Conservation (phyloP, 129 eudicot species). For the Pulicaria dysenterica region DNA sequence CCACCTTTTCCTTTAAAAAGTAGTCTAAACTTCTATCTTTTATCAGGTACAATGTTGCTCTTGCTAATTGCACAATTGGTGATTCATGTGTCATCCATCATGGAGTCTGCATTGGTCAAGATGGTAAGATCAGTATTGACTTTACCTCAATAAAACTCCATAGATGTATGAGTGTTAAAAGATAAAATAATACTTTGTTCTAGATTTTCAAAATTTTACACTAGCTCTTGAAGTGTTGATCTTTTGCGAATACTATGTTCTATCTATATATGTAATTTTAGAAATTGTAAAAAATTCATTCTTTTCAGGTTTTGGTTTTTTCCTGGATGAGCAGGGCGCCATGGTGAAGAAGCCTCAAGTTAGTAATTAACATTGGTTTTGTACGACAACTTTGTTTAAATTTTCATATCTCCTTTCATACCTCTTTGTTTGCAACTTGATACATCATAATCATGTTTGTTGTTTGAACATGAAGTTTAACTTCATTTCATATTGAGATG, state of each 20-base stretch:
- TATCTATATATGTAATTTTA: not conserved
- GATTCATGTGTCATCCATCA: slow-evolving; percentile 75
- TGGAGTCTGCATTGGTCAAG: slow-evolving; percentile 95
- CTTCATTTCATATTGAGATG: not conserved
- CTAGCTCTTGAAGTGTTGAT: not conserved
- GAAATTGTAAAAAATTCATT: slow-evolving; percentile 12
- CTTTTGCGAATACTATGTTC: not conserved
- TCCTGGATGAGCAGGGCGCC: slow-evolving; percentile 58
- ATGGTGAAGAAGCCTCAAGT: slow-evolving; percentile 95
- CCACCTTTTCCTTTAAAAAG: not conserved
- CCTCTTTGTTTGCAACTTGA: not conserved
- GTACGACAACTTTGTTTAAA: not conserved
- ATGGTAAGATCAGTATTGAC: slow-evolving; percentile 47
- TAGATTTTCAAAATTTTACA: not conserved
- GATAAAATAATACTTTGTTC: not conserved
- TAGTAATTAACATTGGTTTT: slow-evolving; percentile 21
- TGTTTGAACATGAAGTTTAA: not conserved
- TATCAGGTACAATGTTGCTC: slow-evolving; percentile 81
- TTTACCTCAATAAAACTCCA: not conserved
- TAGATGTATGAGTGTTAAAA: not conserved
- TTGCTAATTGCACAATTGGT: slow-evolving; percentile 81
- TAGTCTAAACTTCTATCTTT: slow-evolving; percentile 9
- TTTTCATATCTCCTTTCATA: not conserved
- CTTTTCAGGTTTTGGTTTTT: slow-evolving; percentile 83
- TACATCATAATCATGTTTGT: not conserved